These are phyloP conservation scores for Neurospora intermedia DNA, from an alignment of 495 filamentous ascomycete genomes.

Conservation along the genomic window DNA sequence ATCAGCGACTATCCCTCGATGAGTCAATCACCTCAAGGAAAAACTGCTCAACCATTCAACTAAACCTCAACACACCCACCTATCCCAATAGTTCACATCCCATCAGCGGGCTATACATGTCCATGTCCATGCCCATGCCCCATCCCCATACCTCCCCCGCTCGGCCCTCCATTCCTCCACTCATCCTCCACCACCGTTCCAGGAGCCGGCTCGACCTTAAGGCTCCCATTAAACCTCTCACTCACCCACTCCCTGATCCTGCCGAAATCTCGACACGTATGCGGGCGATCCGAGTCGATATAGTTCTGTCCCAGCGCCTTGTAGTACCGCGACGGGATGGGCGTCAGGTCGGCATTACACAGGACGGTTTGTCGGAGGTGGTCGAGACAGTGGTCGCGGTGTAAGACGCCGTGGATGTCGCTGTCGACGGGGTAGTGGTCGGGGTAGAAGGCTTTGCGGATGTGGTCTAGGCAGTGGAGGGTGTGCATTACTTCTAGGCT, in stretches of 20 bases:
- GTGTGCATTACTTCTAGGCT: constrained; percentile 5
- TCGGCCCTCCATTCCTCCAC: background rate
- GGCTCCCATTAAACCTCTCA: background rate
- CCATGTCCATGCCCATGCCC: background rate
- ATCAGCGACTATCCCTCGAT: background rate
- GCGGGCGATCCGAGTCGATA: background rate
- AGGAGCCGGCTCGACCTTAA: background rate
- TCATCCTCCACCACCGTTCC: background rate
- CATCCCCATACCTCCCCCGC: background rate
- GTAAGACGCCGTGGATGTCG: background rate
- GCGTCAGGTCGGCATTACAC: constrained; percentile 2
- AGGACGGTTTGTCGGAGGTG: background rate
- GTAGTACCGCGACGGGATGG: constrained; percentile 2
- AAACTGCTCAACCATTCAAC: too few species aligned
- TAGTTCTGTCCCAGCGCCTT: background rate
- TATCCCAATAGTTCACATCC: background rate
- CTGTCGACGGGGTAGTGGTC: constrained; percentile 1
- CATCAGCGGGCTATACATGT: background rate
- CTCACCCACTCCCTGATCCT: background rate
- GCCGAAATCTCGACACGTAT: background rate
- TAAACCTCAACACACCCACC: background rate
- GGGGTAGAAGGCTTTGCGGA: constrained; percentile 2
- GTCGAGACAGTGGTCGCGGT: constrained; percentile 4
- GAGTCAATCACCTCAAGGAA: background rate
- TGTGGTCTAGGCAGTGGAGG: constrained; percentile 4